Conservation (phyloP, 148 eudicot genomes). For the Silene uniflora region DNA sequence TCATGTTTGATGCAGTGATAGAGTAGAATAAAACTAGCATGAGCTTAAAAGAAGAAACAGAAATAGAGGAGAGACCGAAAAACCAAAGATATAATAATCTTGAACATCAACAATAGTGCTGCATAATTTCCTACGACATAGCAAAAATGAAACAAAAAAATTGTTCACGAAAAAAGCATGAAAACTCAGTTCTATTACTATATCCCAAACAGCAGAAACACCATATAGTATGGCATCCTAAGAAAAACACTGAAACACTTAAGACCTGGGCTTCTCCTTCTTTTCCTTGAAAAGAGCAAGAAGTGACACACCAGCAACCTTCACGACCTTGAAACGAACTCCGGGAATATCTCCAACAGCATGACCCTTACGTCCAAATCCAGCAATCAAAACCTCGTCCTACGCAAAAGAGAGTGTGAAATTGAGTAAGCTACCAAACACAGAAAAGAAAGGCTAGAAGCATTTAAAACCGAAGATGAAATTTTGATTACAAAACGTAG, state of each 20-base stretch:
- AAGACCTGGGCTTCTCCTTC: conserved; percentile 95
- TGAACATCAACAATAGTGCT: not conserved
- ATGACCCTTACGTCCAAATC: conserved; percentile 93
- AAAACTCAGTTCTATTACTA: not conserved
- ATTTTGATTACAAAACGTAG: too few species aligned
- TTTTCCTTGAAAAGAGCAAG: conserved; percentile 90
- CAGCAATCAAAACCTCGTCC: conserved; percentile 97
- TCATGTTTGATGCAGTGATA: too few species aligned
- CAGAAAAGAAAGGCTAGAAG: not conserved
- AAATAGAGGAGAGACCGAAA: not conserved
- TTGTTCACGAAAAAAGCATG: not conserved
- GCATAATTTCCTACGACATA: not conserved
- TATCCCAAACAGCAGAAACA: not conserved
- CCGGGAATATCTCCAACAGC: conserved; percentile 99
- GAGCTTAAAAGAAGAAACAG: too few species aligned
- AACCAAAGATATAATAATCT: not conserved
- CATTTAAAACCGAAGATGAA: not conserved
- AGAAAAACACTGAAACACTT: conserved; percentile 9
- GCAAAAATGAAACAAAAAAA: not conserved
- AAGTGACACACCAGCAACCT: conserved; percentile 98
- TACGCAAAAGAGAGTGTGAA: not conserved
- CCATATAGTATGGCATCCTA: not conserved
- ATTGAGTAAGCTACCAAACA: not conserved
- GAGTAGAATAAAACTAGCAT: too few species aligned
- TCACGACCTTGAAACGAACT: conserved; percentile 94